phyloP scores from a whole-genome alignment of 768 basidiomycete species.

The Russula ochroleuca region DNA sequence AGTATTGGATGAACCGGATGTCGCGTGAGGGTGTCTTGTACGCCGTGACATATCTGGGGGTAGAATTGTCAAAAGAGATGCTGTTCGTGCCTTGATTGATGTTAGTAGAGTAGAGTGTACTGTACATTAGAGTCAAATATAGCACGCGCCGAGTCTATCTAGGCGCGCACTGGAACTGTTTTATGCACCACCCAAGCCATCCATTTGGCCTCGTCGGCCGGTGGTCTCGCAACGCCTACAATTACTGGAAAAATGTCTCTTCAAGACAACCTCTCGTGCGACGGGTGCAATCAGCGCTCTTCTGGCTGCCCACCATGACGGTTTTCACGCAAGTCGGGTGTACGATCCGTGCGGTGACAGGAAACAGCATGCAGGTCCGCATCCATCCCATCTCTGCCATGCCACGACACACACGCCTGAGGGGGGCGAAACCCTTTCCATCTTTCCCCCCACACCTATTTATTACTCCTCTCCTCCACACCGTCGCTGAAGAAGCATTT shows the following conservation, averaged over 20 bases:
- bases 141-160: too few relatives aligned
- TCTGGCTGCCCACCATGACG: conserved; percentile 22
- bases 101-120: too few relatives aligned
- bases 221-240: conserved; percentile 4
- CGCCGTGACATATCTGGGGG: conserved; percentile 30
- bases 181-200: conserved; percentile 7
- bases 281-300: conserved; percentile 4
- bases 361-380: conserved; percentile 28
- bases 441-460: too few relatives aligned
- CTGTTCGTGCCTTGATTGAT: conserved; percentile 20
- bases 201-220: conserved; percentile 3
- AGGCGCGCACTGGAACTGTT: background rate
- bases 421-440: too few relatives aligned
- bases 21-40: conserved; percentile 25
- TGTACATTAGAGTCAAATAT: too few relatives aligned
- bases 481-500: background rate
- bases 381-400: too few relatives aligned
- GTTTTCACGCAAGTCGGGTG: conserved; percentile 23
- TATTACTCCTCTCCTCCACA: background rate
- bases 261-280: conserved; percentile 1
- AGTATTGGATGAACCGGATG: conserved; percentile 25
- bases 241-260: conserved; percentile 1
- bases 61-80: conserved; percentile 29
- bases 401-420: too few relatives aligned
- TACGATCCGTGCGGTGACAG: conserved; percentile 20